phyloP scores from a whole-genome alignment of 1,284 basidiomycete genomes.

The Cryptococcus jaspeensis region DNA sequence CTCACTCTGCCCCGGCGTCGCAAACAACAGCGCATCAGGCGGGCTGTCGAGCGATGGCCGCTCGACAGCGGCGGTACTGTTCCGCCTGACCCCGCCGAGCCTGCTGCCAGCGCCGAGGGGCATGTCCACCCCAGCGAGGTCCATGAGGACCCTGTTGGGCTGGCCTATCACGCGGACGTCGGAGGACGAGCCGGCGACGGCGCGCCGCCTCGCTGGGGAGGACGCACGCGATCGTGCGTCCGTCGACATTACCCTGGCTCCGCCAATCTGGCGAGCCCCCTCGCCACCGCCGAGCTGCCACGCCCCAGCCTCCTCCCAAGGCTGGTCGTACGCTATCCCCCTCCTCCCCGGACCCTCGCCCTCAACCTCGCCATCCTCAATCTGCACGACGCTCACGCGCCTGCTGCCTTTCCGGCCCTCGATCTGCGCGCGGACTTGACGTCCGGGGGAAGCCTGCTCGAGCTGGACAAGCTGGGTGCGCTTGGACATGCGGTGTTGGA shows the following conservation, averaged over 20 bases:
- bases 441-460: conserved; percentile 2
- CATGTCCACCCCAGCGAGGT: conserved; percentile 42
- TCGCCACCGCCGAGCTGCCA: too few relatives aligned
- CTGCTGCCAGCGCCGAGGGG: conserved; percentile 13
- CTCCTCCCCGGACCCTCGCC: too few relatives aligned
- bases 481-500: conserved; percentile 21
- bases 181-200: conserved; percentile 8
- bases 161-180: conserved; percentile 21
- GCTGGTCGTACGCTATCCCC: too few relatives aligned
- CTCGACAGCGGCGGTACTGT: conserved; percentile 32
- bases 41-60: conserved; percentile 13
- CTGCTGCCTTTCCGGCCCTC: conserved; percentile 26
- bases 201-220: background rate
- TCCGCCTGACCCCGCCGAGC: conserved; percentile 25
- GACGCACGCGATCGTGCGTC: too few relatives aligned
- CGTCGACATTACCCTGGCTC: too few relatives aligned
- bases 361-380: conserved; percentile 11
- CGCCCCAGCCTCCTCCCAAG: too few relatives aligned
- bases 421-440: conserved; percentile 11
- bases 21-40: conserved; percentile 8
- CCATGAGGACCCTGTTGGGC: conserved; percentile 41
- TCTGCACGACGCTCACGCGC: conserved; percentile 23
- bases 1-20: conserved; percentile 7
- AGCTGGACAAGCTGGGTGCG: conserved; percentile 15
- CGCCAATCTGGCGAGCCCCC: too few relatives aligned